Evolutionary conservation across 176 grass and related monocot species (phyloP), one percentile per base, ranked within the genome.

Genomic region (Oryza officinalis): DNA sequence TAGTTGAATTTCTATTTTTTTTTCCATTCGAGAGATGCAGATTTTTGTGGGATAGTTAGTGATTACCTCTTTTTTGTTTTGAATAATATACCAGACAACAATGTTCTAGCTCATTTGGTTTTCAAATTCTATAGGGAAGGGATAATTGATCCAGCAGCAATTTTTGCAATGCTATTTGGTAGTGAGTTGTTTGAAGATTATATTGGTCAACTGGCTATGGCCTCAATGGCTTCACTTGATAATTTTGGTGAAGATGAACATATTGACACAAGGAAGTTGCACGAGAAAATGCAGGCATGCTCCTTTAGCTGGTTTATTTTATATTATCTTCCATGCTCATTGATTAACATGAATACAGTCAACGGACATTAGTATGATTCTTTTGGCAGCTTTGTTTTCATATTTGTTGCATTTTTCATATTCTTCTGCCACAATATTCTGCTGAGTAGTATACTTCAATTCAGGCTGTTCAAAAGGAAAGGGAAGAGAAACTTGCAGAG

Each of bases 151-250:
- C 93, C 96, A 90, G 87, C 91, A 84, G 93, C 93, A 81, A 99
- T 99, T 78, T 99, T 99, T 72, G 96, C 93, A 30, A 99, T 99
- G 78, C 85, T 99, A 78, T 99, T 99, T 52, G 96, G 96, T 69
- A 99, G 96, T 81, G 96, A 99, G 71, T 78, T 94, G 61, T 99
- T 99, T 88, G 91, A 99, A 78, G 93, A 96, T 75, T 99, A 99
- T 79, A 96, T 99, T 90, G 96, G 96, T 71, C 91, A 99, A 85
- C 79, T 99, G 76, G 96, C 96, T 66, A 99, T 99, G 89, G 91
- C 89, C 67, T 94, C 96, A 69, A 96, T 99, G 89, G 91, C 91
- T 87, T 99, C 93, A 82, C 91, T 89, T 88, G 96, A 99, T 92
- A 90, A 85, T 82, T 85, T 87, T 78, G 84, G 80, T 50, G 96